Base-by-base conservation (phyloP, 2,329 filamentous ascomycete species). In the Phyllosticta paracitricarpa region DNA sequence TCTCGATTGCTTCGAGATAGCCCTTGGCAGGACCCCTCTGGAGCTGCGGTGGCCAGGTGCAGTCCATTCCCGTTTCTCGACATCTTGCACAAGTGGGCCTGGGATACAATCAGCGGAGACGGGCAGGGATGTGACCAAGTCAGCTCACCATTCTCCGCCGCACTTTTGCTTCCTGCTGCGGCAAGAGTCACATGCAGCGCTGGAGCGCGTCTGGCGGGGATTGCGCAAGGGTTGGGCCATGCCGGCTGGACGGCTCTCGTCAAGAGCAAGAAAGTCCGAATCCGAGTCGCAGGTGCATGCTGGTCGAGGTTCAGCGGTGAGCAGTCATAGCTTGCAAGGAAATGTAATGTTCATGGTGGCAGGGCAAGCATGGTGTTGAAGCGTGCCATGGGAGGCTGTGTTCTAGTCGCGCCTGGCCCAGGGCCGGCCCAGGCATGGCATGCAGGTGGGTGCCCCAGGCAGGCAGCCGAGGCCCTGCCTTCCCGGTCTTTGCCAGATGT, bases 101-200 rank as follows among this genome's bases (percentile, higher is more conserved):
- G 25, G 17, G 17, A 12, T 7, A 25, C n/a, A 12, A 19, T 61
- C 30, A 61, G 59, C 59, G 14, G 25, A 17, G 35, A 48, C 51
- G 52, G 19, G 10, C 24, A 24, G 51, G 28, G 60, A 10, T 10
- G 33, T 30, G 55, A 56, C 19, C 12, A 51, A 26, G 12, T 10
- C 25, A 8, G 54, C 54, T 58, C 56, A 62, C 60, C 60, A 62
- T 58, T 62, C 60, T 51, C 60, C 60, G 40, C 60, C 60, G 51
- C 60, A 62, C 52, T 62, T 62, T 48, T 62, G 60, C 35, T 62
- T 62, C 51, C 56, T 58, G 51, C 56, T 58, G 26, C 60, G 60
- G 54, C 60, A 62, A 24, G 51, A 54, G 60, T 62, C 60, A 14
- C 60, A 62, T 19, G 60, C 60, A 28, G 60, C 60, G 56, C 56